Conservation (phyloP, 116 monocot species). For the Posidonia oceanica region DNA sequence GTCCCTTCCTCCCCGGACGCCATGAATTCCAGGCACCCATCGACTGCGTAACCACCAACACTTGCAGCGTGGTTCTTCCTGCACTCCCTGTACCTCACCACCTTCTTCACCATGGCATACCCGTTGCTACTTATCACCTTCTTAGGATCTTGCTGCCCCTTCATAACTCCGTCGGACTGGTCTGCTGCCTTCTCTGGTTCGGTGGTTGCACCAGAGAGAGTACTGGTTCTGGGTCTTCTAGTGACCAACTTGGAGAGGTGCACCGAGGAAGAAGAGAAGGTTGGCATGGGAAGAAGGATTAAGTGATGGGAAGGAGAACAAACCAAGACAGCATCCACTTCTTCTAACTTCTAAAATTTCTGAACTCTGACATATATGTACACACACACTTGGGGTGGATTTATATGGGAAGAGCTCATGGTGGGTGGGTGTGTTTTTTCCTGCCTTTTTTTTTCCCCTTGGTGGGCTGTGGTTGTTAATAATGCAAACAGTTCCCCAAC, state of each 20-base stretch:
- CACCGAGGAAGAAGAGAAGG: constrained; percentile 15
- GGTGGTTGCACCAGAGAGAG: not conserved
- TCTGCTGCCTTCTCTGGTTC: not conserved
- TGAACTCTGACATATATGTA: not conserved
- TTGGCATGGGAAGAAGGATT: constrained; percentile 12
- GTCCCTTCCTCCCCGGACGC: constrained; percentile 62
- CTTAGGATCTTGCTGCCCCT: constrained; percentile 23
- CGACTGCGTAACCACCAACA: constrained; percentile 67
- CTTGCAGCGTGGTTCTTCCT: constrained; percentile 70
- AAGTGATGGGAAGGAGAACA: not conserved
- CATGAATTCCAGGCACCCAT: constrained; percentile 83
- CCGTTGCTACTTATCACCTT: constrained; percentile 24
- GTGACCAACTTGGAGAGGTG: not conserved
- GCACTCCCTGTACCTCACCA: constrained; percentile 60
- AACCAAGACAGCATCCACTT: too few relatives aligned
- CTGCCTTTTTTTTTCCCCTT: not conserved
- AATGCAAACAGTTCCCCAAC: not conserved
- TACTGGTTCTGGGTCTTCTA: not conserved
- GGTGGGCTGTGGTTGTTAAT: not conserved
- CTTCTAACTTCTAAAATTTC: not conserved
- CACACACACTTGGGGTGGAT: not conserved
- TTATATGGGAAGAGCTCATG: not conserved
- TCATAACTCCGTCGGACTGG: constrained; percentile 13
- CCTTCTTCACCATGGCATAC: constrained; percentile 20
- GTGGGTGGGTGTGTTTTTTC: not conserved